Conservation (phyloP, 1,139 yeast genomes). For the Yamadazyma spencermartinsiae region DNA sequence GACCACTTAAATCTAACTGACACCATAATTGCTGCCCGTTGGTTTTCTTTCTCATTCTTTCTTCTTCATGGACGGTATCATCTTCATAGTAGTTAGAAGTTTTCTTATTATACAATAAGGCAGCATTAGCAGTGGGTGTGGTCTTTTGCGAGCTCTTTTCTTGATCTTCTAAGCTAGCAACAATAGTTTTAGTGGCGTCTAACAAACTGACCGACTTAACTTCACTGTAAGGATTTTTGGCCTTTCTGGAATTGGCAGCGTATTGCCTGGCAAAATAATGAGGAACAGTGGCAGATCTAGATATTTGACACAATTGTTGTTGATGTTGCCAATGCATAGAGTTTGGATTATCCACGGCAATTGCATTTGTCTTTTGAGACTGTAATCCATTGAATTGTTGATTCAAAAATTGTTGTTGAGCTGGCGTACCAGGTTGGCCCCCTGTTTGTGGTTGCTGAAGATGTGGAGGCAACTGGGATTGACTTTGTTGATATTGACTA, state of each 20-base stretch:
- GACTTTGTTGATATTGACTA: constrained; percentile 18
- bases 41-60: constrained; percentile 68
- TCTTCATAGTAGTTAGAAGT: constrained; percentile 58
- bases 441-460: constrained; percentile 25
- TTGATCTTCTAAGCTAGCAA: constrained; percentile 46
- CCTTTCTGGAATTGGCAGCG: constrained; percentile 73
- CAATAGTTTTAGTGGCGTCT: constrained; percentile 55
- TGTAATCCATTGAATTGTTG: constrained; percentile 21
- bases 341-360: constrained; percentile 48
- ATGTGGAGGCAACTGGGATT: constrained; percentile 17
- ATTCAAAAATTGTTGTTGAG: constrained; percentile 18
- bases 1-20: constrained; percentile 89
- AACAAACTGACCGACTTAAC: constrained; percentile 47
- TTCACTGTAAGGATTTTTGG: constrained; percentile 46
- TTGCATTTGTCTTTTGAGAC: constrained; percentile 28
- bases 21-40: constrained; percentile 89
- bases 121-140: constrained; percentile 35
- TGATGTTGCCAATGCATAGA: constrained; percentile 87
- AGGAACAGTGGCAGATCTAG: constrained; percentile 72
- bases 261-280: constrained; percentile 93
- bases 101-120: constrained; percentile 64
- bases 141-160: constrained; percentile 29
- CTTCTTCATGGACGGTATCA: constrained; percentile 77
- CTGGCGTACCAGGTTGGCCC: constrained; percentile 17
- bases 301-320: constrained; percentile 71